Conservation (phyloP, 257 asterid genomes). For the Asclepias syriaca region DNA sequence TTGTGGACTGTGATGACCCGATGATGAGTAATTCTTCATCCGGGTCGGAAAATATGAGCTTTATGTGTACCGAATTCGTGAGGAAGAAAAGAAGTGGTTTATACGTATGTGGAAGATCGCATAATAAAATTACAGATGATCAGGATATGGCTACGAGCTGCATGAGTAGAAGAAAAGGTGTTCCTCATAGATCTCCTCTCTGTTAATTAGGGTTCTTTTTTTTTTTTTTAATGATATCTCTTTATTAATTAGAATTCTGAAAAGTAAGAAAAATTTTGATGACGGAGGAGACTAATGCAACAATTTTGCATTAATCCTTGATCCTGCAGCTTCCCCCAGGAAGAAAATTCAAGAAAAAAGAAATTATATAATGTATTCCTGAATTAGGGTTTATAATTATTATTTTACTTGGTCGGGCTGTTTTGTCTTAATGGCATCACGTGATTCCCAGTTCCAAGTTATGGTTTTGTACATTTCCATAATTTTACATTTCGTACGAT, state of each 20-base stretch:
- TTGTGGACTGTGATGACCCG: constrained; percentile 56
- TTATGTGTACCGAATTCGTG: constrained; percentile 61
- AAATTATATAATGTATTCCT: neutral
- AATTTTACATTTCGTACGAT: constrained; percentile 2
- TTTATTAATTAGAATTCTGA: neutral
- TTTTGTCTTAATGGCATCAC: constrained; percentile 91
- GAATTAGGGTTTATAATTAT: constrained; percentile 39
- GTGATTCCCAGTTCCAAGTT: constrained; percentile 48
- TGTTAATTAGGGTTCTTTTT: constrained; percentile 43
- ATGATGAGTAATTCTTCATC: constrained; percentile 46
- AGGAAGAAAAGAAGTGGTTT: constrained; percentile 80
- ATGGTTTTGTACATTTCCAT: constrained; percentile 26
- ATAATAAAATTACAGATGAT: constrained; percentile 48
- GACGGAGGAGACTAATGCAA: constrained; percentile 9
- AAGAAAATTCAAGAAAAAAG: neutral
- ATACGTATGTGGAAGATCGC: constrained; percentile 59
- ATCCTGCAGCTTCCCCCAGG: neutral
- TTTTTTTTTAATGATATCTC: neutral
- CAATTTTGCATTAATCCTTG: constrained; percentile 1
- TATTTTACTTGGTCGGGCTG: constrained; percentile 84
- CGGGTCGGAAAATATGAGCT: constrained; percentile 69
- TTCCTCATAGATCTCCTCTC: constrained; percentile 92
- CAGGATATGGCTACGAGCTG: constrained; percentile 68
- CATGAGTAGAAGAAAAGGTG: constrained; percentile 91
- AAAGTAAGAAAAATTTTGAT: neutral